Evolutionary conservation across 1,139 yeast species (phyloP).

Genomic region (Lodderomyces theae): DNA sequence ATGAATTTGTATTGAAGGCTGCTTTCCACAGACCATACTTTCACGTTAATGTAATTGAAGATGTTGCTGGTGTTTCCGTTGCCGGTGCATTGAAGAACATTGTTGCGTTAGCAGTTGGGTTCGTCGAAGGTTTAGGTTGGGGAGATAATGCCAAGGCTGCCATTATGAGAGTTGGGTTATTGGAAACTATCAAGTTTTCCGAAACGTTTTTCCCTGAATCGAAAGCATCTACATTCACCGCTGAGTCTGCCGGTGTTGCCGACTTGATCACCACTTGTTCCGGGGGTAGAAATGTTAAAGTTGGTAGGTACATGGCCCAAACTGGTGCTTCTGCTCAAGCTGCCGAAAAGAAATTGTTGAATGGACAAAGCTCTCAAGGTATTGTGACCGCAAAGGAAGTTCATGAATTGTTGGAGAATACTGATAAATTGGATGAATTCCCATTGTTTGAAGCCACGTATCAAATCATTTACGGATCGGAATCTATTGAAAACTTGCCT

Average conservation of each 20-base stretch:
- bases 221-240: constrained; percentile 38
- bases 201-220: constrained; percentile 43
- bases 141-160: constrained; percentile 54
- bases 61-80: constrained; percentile 49
- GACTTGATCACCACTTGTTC: constrained; percentile 50
- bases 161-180: constrained; percentile 46
- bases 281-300: constrained; percentile 50
- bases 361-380: constrained; percentile 53
- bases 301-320: constrained; percentile 47
- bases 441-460: constrained; percentile 51
- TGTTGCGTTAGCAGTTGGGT: constrained; percentile 49
- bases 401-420: constrained; percentile 42
- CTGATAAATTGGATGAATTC: constrained; percentile 33
- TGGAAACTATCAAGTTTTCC: constrained; percentile 44
- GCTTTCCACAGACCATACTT: constrained; percentile 49
- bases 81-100: constrained; percentile 51
- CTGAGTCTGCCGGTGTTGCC: constrained; percentile 51
- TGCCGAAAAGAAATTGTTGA: constrained; percentile 45
- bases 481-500: constrained; percentile 44
- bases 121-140: constrained; percentile 51
- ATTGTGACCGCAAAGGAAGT: constrained; percentile 49
- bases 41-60: constrained; percentile 47
- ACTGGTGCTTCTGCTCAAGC: constrained; percentile 43
- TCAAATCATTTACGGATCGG: constrained; percentile 43
- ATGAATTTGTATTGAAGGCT: constrained; percentile 38